Base-by-base conservation (phyloP, 768 basidiomycete species). In the Hemileccinum rubropunctum region DNA sequence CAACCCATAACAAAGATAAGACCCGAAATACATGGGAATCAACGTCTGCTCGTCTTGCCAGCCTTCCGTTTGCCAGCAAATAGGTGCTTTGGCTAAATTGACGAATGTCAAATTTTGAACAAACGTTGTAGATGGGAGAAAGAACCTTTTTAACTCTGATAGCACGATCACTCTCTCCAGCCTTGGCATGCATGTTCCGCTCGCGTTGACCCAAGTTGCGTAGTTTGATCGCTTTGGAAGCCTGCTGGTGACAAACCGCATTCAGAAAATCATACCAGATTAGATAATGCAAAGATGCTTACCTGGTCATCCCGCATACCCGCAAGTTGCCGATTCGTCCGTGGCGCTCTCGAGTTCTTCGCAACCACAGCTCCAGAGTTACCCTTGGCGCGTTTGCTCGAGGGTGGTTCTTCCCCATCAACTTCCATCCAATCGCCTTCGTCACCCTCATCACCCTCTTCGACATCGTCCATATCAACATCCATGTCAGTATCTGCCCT, bases 181-280 rank as follows among this genome's bases (percentile, higher is more conserved):
- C 95, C 66, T 87, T 91, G 21, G 92, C 95, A 38, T 84, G 77
- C 76, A 83, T 82, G 67, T 95, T 95, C 52, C 92, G 86, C 47
- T 80, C 80, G 58, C 95, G 79, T 67, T 95, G 93, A 6, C 86
- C 86, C 47, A 95, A 80, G 61, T 91, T 90, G 57, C 91, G 87
- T 50, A 98, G 76, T 62, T 86, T 82, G 67, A 81, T 72, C 15
- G 95, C 91, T 64, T 85, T 86, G 52, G 82, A 75, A 28, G 77
- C 82, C 85, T 97, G 91, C 84, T 90, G 57, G 34, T 57, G 36
- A n/a, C 52, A 11, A 20, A 38, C 15, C 26, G 10, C 11, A 41
- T 40, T 13, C 23, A 45, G n/a, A 14, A 30, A 14, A 37, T 36
- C 34, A 28, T 8, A 28, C 21, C 20, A 3, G 40, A 9, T 6